Evolutionary conservation across 1,284 basidiomycete genomes (phyloP).

Genomic region (Malassezia yamatoensis): DNA sequence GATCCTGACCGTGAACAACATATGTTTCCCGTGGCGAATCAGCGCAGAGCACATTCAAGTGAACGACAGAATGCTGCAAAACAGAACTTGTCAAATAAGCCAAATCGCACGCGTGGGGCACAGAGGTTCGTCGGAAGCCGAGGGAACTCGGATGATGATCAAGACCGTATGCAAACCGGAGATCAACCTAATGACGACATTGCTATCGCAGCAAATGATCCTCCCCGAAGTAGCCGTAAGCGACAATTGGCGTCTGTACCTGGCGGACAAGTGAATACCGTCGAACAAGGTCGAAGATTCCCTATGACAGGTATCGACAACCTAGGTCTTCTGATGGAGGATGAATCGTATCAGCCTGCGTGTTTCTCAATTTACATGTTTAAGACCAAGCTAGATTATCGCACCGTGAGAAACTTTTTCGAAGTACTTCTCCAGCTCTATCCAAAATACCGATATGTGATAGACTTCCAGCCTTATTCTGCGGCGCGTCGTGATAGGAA

Average conservation of each 20-base stretch:
- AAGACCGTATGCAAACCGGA: not conserved
- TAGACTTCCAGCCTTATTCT: constrained; percentile 37
- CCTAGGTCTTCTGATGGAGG: constrained; percentile 41
- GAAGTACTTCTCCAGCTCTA: constrained; percentile 38
- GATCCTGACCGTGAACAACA: too few relatives aligned
- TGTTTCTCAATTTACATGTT: constrained; percentile 48
- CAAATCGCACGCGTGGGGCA: too few relatives aligned
- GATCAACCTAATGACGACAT: not conserved
- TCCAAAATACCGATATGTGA: constrained; percentile 42
- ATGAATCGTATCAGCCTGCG: constrained; percentile 39
- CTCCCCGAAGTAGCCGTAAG: constrained; percentile 9
- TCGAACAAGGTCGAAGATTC: constrained; percentile 20
- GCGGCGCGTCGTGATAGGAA: constrained; percentile 22
- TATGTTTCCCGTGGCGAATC: too few relatives aligned
- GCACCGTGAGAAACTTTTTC: constrained; percentile 42
- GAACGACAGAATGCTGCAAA: too few relatives aligned
- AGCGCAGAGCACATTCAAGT: too few relatives aligned
- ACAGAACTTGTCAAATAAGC: too few relatives aligned
- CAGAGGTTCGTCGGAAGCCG: too few relatives aligned
- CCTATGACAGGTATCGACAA: constrained; percentile 45
- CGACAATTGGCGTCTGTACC: constrained; percentile 9
- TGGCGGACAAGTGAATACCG: constrained; percentile 7
- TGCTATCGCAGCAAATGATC: constrained; percentile 2
- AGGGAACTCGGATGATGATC: not conserved
- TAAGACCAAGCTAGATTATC: constrained; percentile 35